Conservation (phyloP, 2,329 filamentous ascomycete species). For the Lizonia empirigonia region DNA sequence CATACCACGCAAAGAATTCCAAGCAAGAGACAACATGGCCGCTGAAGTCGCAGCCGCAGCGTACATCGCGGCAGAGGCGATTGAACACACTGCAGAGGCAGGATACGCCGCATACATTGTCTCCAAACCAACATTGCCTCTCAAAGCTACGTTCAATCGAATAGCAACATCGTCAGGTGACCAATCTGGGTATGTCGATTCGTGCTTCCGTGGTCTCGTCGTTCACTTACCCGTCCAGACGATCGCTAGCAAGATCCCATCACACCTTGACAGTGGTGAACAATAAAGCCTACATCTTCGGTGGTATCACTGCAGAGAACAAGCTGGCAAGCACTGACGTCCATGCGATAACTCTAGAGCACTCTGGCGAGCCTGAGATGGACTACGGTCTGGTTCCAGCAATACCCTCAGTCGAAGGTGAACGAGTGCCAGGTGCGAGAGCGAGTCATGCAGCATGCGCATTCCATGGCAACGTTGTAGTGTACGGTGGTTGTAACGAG, state of each 20-base stretch:
- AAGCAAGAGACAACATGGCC: constrained; percentile 35
- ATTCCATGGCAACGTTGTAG: constrained; percentile 47
- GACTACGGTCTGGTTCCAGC: constrained; percentile 53
- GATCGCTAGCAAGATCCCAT: constrained; percentile 42
- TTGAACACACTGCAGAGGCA: constrained; percentile 49
- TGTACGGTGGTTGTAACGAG: constrained; percentile 50
- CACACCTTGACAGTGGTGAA: constrained; percentile 50
- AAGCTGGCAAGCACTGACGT: constrained; percentile 51
- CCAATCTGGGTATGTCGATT: constrained; percentile 31
- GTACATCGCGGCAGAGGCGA: constrained; percentile 47
- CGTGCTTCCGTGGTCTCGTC: neutral
- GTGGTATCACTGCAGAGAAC: constrained; percentile 47
- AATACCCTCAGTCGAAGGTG: constrained; percentile 38
- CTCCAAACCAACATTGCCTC: constrained; percentile 50
- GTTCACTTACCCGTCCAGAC: constrained; percentile 25
- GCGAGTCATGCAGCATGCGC: constrained; percentile 50
- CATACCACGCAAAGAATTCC: neutral
- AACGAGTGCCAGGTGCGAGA: constrained; percentile 42
- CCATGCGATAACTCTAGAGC: constrained; percentile 47
- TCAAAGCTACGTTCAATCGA: constrained; percentile 51
- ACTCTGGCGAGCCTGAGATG: constrained; percentile 41
- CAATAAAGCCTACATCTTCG: constrained; percentile 54
- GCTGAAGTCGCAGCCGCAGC: constrained; percentile 50
- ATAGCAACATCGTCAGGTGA: constrained; percentile 49
- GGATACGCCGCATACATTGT: constrained; percentile 51